Conservation (phyloP, 2,329 filamentous ascomycete species). For the Venturia pyrina region DNA sequence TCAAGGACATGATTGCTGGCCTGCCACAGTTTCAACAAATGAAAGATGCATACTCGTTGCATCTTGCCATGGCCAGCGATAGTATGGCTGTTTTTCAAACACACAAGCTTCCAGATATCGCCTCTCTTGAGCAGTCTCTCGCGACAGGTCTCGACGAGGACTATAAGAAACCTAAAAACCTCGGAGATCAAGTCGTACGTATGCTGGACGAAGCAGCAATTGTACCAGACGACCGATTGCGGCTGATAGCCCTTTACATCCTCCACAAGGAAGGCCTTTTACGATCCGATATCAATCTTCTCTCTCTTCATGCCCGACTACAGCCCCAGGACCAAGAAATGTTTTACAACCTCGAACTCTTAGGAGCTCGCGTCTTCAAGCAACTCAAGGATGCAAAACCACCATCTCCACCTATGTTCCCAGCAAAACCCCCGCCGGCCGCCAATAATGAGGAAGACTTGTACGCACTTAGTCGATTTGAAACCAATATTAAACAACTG, state of each 20-base stretch:
- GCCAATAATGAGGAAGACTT: slow-evolving; percentile 54
- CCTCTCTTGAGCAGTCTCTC: slow-evolving; percentile 76
- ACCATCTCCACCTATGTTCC: slow-evolving; percentile 58
- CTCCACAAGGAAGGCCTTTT: slow-evolving; percentile 81
- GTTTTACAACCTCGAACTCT: slow-evolving; percentile 66
- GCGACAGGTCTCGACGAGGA: slow-evolving; percentile 92
- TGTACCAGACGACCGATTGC: slow-evolving; percentile 61
- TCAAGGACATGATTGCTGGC: slow-evolving; percentile 94
- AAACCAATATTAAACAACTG: slow-evolving; percentile 71
- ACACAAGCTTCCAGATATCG: slow-evolving; percentile 76
- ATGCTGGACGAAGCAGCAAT: slow-evolving; percentile 80
- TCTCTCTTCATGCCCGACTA: slow-evolving; percentile 73
- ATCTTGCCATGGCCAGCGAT: slow-evolving; percentile 93
- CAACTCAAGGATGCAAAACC: slow-evolving; percentile 70
- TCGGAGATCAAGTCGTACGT: slow-evolving; percentile 74
- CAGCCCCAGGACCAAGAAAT: slow-evolving; percentile 63
- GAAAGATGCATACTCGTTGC: slow-evolving; percentile 89
- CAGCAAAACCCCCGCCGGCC: slow-evolving; percentile 47
- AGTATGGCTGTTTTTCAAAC: slow-evolving; percentile 90
- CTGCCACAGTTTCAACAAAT: slow-evolving; percentile 90
- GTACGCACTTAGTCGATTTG: slow-evolving; percentile 77
- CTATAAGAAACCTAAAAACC: slow-evolving; percentile 78
- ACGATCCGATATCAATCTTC: slow-evolving; percentile 69
- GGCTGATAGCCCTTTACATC: slow-evolving; percentile 76
- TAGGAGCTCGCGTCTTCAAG: slow-evolving; percentile 65